Percentiles rank a stretch among this genome's conserved stretches.
These are phyloP conservation scores for Selenicereus undatus DNA, from an alignment of 148 eudicot species.

Conservation along the genomic window DNA sequence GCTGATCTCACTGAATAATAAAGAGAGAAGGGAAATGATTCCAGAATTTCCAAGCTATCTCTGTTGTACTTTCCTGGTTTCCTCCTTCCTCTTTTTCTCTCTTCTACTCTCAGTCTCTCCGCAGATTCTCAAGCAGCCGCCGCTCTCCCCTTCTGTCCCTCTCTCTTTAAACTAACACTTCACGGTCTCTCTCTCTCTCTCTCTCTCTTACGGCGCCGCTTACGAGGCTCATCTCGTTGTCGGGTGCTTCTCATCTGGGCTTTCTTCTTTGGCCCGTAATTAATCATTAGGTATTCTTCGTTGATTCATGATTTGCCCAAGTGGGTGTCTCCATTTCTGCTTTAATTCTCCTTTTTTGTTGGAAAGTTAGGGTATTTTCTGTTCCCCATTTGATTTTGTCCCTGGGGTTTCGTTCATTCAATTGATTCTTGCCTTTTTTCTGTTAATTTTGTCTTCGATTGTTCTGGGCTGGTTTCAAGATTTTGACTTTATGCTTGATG, in stretches of 20 bases:
- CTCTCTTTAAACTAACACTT: not conserved
- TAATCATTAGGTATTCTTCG: not conserved
- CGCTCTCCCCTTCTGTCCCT: not conserved
- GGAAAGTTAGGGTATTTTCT: not conserved
- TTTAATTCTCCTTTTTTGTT: not conserved
- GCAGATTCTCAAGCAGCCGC: constrained; percentile 16
- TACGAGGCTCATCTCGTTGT: too few relatives aligned
- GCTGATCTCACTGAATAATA: not conserved
- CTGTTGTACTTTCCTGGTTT: not conserved
- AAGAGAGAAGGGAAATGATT: not conserved
- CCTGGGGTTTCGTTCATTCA: not conserved
- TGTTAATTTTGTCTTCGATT: not conserved
- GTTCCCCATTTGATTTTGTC: not conserved
- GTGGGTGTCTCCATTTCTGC: too few relatives aligned
- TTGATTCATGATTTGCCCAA: not conserved
- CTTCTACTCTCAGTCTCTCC: not conserved
- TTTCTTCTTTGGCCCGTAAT: too few relatives aligned
- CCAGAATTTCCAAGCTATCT: constrained; percentile 1
- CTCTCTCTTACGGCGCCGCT: not conserved
- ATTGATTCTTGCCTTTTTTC: not conserved
- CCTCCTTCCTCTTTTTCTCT: not conserved
- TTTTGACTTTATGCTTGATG: not conserved
- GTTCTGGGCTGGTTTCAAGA: not conserved
- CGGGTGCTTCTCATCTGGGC: too few relatives aligned
- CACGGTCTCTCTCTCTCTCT: not conserved